Conservation (phyloP, 2,329 filamentous ascomycete genomes). For the Apiospora aurea region DNA sequence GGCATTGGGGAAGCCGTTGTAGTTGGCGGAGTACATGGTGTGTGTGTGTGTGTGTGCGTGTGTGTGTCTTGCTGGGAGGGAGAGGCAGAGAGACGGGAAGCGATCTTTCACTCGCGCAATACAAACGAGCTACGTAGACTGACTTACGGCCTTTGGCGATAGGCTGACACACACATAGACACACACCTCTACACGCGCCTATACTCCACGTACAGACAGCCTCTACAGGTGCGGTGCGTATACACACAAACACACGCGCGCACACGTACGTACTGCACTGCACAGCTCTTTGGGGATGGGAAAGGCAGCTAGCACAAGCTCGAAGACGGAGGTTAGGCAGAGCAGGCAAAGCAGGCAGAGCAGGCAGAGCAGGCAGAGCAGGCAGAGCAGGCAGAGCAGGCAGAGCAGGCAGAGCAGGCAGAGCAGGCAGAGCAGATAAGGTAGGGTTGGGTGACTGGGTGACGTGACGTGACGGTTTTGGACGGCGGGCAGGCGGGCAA, state of each 20-base stretch:
- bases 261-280: neutral
- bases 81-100: constrained; percentile 15
- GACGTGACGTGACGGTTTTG: constrained; percentile 19
- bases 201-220: constrained; percentile 15
- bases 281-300: neutral
- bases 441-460: constrained; percentile 5
- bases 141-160: constrained; percentile 23
- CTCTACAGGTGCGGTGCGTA: neutral
- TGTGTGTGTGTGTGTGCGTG: constrained; percentile 44
- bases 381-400: neutral
- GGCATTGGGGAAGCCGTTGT: constrained; percentile 59
- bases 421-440: neutral
- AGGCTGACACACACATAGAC: constrained; percentile 23
- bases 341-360: neutral
- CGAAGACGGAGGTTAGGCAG: neutral
- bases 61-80: constrained; percentile 36
- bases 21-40: constrained; percentile 63
- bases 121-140: constrained; percentile 22
- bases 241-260: neutral
- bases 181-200: constrained; percentile 24
- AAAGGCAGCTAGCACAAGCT: constrained; percentile 13
- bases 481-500: constrained; percentile 5
- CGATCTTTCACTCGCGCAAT: constrained; percentile 19
- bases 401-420: no score
- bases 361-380: neutral